Base-by-base conservation (phyloP, 2,329 filamentous ascomycete genomes). In the Diaporthe humulicola region DNA sequence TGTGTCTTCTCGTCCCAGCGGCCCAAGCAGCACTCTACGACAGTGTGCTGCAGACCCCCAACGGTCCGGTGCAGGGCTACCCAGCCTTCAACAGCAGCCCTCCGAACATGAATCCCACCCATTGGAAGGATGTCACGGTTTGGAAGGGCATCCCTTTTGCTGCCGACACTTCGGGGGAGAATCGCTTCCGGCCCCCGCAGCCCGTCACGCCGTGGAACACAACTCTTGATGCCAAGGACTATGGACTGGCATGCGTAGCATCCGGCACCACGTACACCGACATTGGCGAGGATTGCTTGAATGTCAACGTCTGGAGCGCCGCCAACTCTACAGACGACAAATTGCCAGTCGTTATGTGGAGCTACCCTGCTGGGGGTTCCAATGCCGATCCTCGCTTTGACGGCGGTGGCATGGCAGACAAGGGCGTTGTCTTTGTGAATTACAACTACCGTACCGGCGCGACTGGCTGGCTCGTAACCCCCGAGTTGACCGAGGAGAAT, bases 381-480 rank as follows among this genome's bases (percentile, higher is more conserved):
- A 66, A 77, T 64, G 76, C 75, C 4, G 73, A 79, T 56, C 72
- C 78, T 40, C 71, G 76, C 4, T 93, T 92, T 83, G 88, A 92
- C 84, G 86, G 87, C 79, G 86, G 89, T 57, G 78, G 82, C 77
- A 86, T 89, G 67, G 80, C 84, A 45, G 88, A 88, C 83, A 87
- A 92, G 74, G 88, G 93, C 79, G 89, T 93, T 75, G 85, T 93
- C 54, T 89, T 85, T 50, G 87, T 93, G 66, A 89, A 86, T 80
- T 88, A 92, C 80, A 90, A 89, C 81, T 91, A 94, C 81, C 88
- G 93, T 14, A 87, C 94, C 61, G 91, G 91, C 3, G 88, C 90
- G 4, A 86, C 95, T 78, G 94, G 94, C 0, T 95, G 73, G 73
- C 69, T 75, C 42, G 75, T 73, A 19, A 71, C 69, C 19, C 75